These are phyloP conservation scores for Eucalyptus regnans DNA, from an alignment of 345 rosid genomes.

Conservation along the genomic window DNA sequence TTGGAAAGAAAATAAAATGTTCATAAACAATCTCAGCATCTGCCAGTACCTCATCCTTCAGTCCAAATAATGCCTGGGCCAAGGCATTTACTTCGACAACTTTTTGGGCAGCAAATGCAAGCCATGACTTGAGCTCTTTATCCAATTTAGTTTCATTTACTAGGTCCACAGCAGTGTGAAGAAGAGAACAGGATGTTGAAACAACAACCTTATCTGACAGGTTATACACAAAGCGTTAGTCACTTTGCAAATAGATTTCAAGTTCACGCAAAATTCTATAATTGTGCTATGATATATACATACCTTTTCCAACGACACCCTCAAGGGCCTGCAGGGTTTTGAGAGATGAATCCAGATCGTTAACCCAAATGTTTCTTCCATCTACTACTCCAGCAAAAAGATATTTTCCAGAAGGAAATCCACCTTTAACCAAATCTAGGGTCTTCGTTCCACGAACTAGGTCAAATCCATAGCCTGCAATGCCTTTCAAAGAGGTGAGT, in stretches of 20 bases:
- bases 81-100: slow-evolving; percentile 86
- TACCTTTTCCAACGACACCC: slow-evolving; percentile 79
- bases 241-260: not conserved
- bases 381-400: slow-evolving; percentile 96
- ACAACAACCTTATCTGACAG: slow-evolving; percentile 76
- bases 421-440: slow-evolving; percentile 65
- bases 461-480: slow-evolving; percentile 71
- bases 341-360: slow-evolving; percentile 78
- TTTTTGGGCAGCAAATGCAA: slow-evolving; percentile 96
- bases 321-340: slow-evolving; percentile 44
- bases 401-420: slow-evolving; percentile 72
- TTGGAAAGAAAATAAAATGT: not conserved
- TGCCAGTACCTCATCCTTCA: slow-evolving; percentile 59
- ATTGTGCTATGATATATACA: not conserved
- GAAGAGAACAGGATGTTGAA: slow-evolving; percentile 95
- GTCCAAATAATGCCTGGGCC: slow-evolving; percentile 84
- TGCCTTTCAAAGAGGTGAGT: slow-evolving; percentile 80
- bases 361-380: slow-evolving; percentile 98
- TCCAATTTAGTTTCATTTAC: slow-evolving; percentile 83
- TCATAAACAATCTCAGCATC: not conserved
- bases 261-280: not conserved
- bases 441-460: slow-evolving; percentile 81
- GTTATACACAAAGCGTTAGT: not conserved
- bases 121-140: slow-evolving; percentile 85
- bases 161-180: slow-evolving; percentile 93